These are phyloP conservation scores for Dactylellina parvicollis DNA, from an alignment of 2,329 filamentous ascomycete species.

Conservation along the genomic window DNA sequence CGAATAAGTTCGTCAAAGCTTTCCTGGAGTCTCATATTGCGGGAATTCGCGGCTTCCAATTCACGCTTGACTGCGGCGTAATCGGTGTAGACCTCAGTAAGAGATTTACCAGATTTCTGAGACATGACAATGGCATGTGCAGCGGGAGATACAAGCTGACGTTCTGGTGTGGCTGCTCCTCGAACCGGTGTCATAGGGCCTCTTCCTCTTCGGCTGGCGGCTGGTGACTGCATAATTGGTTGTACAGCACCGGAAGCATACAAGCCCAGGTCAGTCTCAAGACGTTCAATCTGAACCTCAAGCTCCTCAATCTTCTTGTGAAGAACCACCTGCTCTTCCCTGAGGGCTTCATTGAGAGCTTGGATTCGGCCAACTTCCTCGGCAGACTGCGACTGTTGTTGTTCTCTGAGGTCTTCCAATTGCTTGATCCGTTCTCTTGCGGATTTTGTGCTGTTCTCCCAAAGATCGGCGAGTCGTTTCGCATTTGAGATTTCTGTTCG, in stretches of 20 bases:
- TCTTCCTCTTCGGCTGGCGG: conserved; percentile 64
- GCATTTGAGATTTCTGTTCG: conserved; percentile 84
- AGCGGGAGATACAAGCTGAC: conserved; percentile 66
- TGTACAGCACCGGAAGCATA: conserved; percentile 59
- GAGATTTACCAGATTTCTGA: conserved; percentile 59
- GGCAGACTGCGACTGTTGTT: conserved; percentile 69
- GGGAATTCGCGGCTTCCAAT: conserved; percentile 77
- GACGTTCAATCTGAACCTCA: conserved; percentile 70
- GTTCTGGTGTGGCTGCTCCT: conserved; percentile 67
- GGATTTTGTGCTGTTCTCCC: conserved; percentile 77
- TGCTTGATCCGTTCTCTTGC: conserved; percentile 70
- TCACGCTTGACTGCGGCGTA: conserved; percentile 72
- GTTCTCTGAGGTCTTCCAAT: conserved; percentile 62
- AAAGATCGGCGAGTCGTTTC: conserved; percentile 81
- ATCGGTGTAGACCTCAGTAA: conserved; percentile 73
- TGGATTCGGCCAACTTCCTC: conserved; percentile 68
- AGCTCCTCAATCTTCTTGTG: conserved; percentile 73
- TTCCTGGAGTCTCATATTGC: conserved; percentile 76
- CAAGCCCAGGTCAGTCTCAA: conserved; percentile 67
- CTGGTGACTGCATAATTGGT: conserved; percentile 66
- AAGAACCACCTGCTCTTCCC: conserved; percentile 70
- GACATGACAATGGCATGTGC: conserved; percentile 59
- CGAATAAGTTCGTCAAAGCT: conserved; percentile 86
- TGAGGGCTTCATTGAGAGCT: conserved; percentile 68
- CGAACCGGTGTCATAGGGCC: conserved; percentile 65